A percentile compares a stretch with the other conserved stretches of the same genome.
Conservation (phyloP, 208 protist genomes). For the Trypanosoma boissoni region DNA sequence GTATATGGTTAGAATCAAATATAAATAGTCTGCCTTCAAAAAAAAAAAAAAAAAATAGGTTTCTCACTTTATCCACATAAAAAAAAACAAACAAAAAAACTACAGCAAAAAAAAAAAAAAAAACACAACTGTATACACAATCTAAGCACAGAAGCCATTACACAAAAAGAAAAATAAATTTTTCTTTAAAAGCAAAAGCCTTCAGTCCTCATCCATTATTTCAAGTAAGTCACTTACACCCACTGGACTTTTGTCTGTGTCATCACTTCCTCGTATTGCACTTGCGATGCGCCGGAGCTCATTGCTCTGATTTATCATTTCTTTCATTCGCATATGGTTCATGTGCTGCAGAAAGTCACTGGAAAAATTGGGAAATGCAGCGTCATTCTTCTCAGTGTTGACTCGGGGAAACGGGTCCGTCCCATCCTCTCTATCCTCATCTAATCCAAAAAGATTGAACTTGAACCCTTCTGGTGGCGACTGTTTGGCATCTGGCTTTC, state of each 20-base stretch:
- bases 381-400: too few relatives aligned
- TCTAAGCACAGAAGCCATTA: too few relatives aligned
- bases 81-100: constrained; percentile 17
- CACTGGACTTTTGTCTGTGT: not conserved
- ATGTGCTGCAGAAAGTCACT: too few relatives aligned
- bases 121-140: not conserved
- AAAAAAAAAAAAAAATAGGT: too few relatives aligned
- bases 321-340: constrained; percentile 27
- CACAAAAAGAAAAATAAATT: not conserved
- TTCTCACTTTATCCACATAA: constrained; percentile 5
- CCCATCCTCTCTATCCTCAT: not conserved
- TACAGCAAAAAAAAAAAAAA: constrained; percentile 24
- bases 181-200: constrained; percentile 13
- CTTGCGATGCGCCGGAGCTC: constrained; percentile 51
- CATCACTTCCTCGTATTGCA: constrained; percentile 21
- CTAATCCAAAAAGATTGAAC: constrained; percentile 42
- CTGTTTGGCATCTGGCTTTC: too few relatives aligned
- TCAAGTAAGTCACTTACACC: constrained; percentile 52
- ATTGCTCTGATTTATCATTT: constrained; percentile 49
- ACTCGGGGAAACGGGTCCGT: not conserved
- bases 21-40: too few relatives aligned
- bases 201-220: constrained; percentile 83
- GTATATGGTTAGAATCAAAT: too few relatives aligned
- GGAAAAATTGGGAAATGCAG: too few relatives aligned
- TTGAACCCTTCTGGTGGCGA: constrained; percentile 27